Conservation (phyloP, 192 early-diverging fungal species). For the Coemansia aciculifera region DNA sequence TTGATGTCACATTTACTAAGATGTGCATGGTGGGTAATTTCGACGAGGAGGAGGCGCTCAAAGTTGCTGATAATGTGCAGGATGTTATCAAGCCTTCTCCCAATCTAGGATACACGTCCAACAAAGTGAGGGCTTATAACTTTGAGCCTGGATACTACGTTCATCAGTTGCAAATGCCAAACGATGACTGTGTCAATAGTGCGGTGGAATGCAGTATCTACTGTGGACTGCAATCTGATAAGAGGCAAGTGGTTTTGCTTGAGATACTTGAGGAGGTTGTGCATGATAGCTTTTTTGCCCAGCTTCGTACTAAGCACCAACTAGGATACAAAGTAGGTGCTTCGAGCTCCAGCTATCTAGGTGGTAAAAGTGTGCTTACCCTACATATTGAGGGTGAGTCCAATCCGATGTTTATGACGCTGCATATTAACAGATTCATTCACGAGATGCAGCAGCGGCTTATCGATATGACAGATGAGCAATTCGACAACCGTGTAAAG, state of each 20-base stretch:
- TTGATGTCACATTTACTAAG: slow-evolving; percentile 24
- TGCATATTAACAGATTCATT: slow-evolving; percentile 78
- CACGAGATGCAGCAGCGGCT: slow-evolving; percentile 40
- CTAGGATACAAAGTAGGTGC: slow-evolving; percentile 60
- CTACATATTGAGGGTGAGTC: slow-evolving; percentile 65
- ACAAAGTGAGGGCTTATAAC: slow-evolving; percentile 82
- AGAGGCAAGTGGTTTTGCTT: slow-evolving; percentile 20
- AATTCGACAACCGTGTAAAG: slow-evolving; percentile 61
- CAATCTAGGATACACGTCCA: slow-evolving; percentile 72
- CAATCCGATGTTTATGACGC: slow-evolving; percentile 75
- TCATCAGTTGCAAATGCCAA: background rate
- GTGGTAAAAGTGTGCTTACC: background rate
- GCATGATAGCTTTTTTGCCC: slow-evolving; percentile 81
- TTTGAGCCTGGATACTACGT: slow-evolving; percentile 68
- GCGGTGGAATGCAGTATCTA: background rate
- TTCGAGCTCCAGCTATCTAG: background rate
- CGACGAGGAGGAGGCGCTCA: slow-evolving; percentile 1
- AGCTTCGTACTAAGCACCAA: slow-evolving; percentile 86
- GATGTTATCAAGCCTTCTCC: slow-evolving; percentile 12
- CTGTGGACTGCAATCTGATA: background rate
- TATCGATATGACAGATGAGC: slow-evolving; percentile 23
- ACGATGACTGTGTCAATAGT: background rate
- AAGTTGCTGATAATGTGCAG: slow-evolving; percentile 9
- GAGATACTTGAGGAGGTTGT: slow-evolving; percentile 71
- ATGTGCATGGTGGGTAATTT: background rate